Evolutionary conservation across 768 basidiomycete genomes (phyloP), one percentile per base, ranked within the genome.

Genomic region (Trichaptum fuscoviolaceum): DNA sequence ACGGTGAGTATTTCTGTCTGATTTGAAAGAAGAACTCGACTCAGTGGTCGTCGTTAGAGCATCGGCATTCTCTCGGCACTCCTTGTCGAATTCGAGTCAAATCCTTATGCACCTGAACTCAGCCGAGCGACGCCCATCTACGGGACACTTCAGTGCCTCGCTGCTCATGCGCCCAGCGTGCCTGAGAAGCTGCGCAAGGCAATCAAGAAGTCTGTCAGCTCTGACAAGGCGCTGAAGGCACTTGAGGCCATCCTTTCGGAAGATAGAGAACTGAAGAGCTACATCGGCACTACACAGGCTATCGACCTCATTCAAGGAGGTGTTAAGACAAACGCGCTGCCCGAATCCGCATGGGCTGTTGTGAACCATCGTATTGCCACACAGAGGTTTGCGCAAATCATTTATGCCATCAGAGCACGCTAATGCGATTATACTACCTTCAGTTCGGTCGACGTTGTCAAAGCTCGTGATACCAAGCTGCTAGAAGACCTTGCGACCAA

Each of bases 11-110:
- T 24, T 27, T 9, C 23, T 58, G 1, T 2, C 34, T 8, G n/a
- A 24, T 42, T 34, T 18, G 7, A 1, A 15, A 18, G 59, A 18
- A 25, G 15, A 15, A 25, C 3, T 61, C n/a, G 58, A 23, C 24
- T 52, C 27, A 26, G 23, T 35, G 8, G 7, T 61, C 30, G 62
- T 35, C 27, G n/a, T 20, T 68, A 91, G 89, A 87, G 87, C 66
- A 93, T 96, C 66, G 93, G 95, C 10, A 88, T 94, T 64, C 85
- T 96, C 57, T 82, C 94, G 3, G 78, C 85, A 1, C 74, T 92
- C 12, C 81, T 96, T 27, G 85, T 87, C 7, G 78, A 85, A 35
- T 82, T 89, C 58, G 94, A 96, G 74, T 73, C 78, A 9, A 79
- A 92, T 73, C 90, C 92, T 0, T 84, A 81, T 66, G 68, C 79